These are phyloP conservation scores for Apophysomyces sp. DNA, from an alignment of 371 early-diverging fungal genomes.

Conservation along the genomic window DNA sequence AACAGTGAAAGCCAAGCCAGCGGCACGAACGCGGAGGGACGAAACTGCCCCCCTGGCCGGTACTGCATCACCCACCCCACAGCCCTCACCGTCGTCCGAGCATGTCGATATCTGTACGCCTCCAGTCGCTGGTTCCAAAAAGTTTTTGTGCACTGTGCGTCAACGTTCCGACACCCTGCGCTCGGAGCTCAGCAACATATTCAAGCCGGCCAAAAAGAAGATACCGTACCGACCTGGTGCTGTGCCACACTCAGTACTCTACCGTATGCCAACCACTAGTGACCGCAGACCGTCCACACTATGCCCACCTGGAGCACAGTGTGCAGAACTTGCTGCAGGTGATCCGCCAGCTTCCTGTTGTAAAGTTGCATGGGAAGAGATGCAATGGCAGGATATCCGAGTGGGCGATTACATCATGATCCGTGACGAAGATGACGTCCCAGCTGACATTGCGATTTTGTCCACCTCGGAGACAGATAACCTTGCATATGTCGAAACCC, in stretches of 20 bases:
- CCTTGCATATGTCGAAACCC: constrained; percentile 80
- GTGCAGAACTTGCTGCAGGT: constrained; percentile 14
- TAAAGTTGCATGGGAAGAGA: constrained; percentile 38
- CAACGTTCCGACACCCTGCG: constrained; percentile 42
- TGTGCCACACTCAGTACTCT: constrained; percentile 49
- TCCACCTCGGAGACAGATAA: constrained; percentile 64
- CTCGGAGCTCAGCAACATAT: constrained; percentile 38
- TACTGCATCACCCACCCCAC: background rate
- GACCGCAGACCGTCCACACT: constrained; percentile 9
- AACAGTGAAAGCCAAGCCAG: constrained; percentile 27
- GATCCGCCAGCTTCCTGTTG: constrained; percentile 24
- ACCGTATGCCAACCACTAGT: constrained; percentile 23
- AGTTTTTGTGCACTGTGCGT: constrained; percentile 31
- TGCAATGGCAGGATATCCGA: constrained; percentile 80
- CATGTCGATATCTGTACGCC: background rate
- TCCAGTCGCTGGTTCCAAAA: constrained; percentile 7
- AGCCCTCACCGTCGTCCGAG: background rate
- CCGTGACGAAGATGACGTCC: constrained; percentile 87
- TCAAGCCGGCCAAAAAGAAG: constrained; percentile 16
- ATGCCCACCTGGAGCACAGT: constrained; percentile 11
- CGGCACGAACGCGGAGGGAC: background rate
- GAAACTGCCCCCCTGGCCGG: background rate
- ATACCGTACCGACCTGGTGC: constrained; percentile 44
- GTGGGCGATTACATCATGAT: constrained; percentile 93
- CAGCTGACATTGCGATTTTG: constrained; percentile 81